Evolutionary conservation across 306 rosid species (phyloP), one percentile per base, ranked within the genome.

Genomic region (Crotalaria pallida): DNA sequence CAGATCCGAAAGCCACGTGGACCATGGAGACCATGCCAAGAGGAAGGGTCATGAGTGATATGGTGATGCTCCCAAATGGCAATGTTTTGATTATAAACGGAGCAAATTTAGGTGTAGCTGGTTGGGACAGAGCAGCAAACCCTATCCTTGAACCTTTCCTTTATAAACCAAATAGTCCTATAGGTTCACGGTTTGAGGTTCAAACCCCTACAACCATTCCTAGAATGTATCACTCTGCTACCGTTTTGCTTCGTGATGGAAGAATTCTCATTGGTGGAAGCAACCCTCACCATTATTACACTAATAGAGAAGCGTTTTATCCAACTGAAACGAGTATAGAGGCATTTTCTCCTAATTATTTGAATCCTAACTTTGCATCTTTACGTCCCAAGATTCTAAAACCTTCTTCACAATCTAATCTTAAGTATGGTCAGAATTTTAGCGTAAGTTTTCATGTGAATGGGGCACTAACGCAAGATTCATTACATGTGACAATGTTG

Each of bases 241-340:
- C 93, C 0, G 7, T 82, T 27, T 48, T 91, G 29, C 71, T 87
- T 17, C 86, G 97, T 3, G 96, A 91, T 7, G 93, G 91, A 0
- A 77, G 96, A 16, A 85, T 87, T 1, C 58, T 92, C 0, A 85
- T 92, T 0, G 96, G 90, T 7, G 97, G 97, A 0, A 89, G 93
- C 48, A 85, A 92, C 27, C 85, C 97, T 3, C 83, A 89, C 19
- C 0, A 0, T 0, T 3, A 1, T 1, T 91, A 88, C 68, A 1
- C 6, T 1, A 87, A 85, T 75, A 9, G 18, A 0, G 49, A 71
- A 0, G 93, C 81, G 10, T 49, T 45, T 12, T 87, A 59, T 0
- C 88, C 87, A 0, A 86, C 91, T 2, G 85, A 86, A 36, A 16
- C 84, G 19, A 84, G 91, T 0, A 1, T 86, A 3, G 87, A 84